Conservation (phyloP, 2,329 filamentous ascomycete genomes). For the Emmonsia crescens region DNA sequence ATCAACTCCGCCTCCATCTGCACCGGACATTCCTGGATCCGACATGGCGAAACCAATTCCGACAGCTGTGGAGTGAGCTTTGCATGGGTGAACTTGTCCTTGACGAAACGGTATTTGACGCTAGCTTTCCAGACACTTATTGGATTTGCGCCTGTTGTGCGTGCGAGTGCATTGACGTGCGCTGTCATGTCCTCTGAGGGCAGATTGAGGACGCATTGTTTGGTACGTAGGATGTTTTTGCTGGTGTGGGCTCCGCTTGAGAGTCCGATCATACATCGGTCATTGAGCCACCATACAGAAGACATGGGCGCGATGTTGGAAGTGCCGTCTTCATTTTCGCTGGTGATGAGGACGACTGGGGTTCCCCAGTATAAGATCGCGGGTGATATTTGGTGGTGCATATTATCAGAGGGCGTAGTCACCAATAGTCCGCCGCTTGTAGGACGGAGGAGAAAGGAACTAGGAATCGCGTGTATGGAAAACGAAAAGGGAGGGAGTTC, state of each 20-base stretch:
- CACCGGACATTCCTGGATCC: conserved; percentile 32
- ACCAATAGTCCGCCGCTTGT: too few species aligned
- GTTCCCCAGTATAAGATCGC: conserved; percentile 1
- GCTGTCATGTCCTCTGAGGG: conserved; percentile 25
- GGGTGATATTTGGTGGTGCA: conserved; percentile 2
- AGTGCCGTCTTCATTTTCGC: conserved; percentile 1
- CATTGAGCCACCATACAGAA: not conserved
- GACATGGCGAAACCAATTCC: conserved; percentile 23
- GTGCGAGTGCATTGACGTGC: conserved; percentile 30
- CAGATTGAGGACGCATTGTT: conserved; percentile 36
- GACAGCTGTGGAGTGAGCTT: conserved; percentile 27
- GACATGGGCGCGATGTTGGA: conserved; percentile 2
- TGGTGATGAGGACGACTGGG: conserved; percentile 1
- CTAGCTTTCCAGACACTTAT: conserved; percentile 9
- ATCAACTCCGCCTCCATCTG: conserved; percentile 36
- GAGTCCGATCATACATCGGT: conserved; percentile 2
- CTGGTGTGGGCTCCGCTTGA: not conserved
- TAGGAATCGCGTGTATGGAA: not conserved
- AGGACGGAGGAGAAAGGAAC: not conserved
- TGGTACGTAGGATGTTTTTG: conserved; percentile 44
- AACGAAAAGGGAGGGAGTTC: not conserved
- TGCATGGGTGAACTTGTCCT: not conserved
- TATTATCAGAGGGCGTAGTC: not conserved
- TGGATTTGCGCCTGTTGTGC: conserved; percentile 26
- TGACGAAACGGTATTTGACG: not conserved